Conservation (phyloP, 805 yeast genomes). For the Candida lessepsii region DNA sequence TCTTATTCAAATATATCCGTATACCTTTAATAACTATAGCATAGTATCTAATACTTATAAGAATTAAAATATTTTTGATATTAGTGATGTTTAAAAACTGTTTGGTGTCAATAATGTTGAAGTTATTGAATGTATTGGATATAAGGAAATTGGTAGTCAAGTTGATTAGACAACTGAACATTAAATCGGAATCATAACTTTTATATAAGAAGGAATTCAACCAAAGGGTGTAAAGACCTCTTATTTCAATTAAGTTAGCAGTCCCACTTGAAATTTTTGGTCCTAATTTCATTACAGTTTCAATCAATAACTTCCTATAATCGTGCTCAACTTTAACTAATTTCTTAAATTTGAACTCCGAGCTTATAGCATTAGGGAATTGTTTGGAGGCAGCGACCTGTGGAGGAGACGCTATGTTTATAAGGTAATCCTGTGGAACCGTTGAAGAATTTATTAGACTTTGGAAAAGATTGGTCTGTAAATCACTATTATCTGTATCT, state of each 20-base stretch:
- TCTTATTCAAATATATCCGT: slow-evolving; percentile 26
- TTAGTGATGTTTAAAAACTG: slow-evolving; percentile 15
- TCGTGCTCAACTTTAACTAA: slow-evolving; percentile 10
- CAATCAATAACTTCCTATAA: slow-evolving; percentile 13
- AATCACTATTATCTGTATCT: background rate
- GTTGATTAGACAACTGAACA: slow-evolving; percentile 39
- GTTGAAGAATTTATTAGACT: slow-evolving; percentile 10
- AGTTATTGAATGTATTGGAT: slow-evolving; percentile 26
- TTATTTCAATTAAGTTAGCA: slow-evolving; percentile 26
- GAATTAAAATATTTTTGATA: slow-evolving; percentile 26
- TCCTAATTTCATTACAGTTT: slow-evolving; percentile 12
- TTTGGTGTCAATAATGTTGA: slow-evolving; percentile 14
- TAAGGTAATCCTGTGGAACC: slow-evolving; percentile 14
- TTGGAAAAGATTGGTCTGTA: slow-evolving; percentile 13
- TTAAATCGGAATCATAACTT: slow-evolving; percentile 22
- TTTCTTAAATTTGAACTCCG: slow-evolving; percentile 11
- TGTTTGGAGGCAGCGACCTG: slow-evolving; percentile 8
- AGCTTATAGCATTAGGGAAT: slow-evolving; percentile 13
- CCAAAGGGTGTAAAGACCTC: slow-evolving; percentile 33
- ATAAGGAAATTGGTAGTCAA: slow-evolving; percentile 39
- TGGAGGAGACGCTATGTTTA: slow-evolving; percentile 12
- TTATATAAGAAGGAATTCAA: slow-evolving; percentile 28
- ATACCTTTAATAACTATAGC: slow-evolving; percentile 36
- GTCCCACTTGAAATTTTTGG: slow-evolving; percentile 21
- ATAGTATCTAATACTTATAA: slow-evolving; percentile 36